A percentile compares a stretch with the other conserved stretches of the same genome.
These are phyloP conservation scores for Aureobasidium sp. DNA, from an alignment of 2,329 filamentous ascomycete species.

Conservation along the genomic window DNA sequence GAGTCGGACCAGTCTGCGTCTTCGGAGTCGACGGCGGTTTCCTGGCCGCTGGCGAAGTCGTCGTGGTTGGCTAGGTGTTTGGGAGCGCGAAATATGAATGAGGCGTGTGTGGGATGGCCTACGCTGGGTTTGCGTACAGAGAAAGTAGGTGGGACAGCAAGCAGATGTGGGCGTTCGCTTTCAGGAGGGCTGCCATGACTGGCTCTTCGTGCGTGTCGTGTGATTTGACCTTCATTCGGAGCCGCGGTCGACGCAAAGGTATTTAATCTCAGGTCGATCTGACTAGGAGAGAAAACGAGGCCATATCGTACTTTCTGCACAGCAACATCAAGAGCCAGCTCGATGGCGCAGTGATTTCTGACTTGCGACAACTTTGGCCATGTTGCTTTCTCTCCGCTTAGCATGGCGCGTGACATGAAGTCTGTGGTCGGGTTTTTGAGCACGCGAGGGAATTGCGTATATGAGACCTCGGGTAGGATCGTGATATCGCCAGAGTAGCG, in stretches of 20 bases:
- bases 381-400: slow-evolving; percentile 75
- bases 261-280: slow-evolving; percentile 49
- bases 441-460: slow-evolving; percentile 67
- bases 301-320: slow-evolving; percentile 62
- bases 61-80: neutral
- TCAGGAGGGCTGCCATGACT: slow-evolving; percentile 11
- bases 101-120: neutral
- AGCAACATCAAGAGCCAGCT: slow-evolving; percentile 72
- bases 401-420: slow-evolving; percentile 75
- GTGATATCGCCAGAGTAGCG: slow-evolving; percentile 94
- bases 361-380: slow-evolving; percentile 87
- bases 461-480: slow-evolving; percentile 73
- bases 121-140: slow-evolving; percentile 3
- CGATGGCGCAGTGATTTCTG: slow-evolving; percentile 79
- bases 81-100: neutral
- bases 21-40: slow-evolving; percentile 21
- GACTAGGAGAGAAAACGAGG: slow-evolving; percentile 62
- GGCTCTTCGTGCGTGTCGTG: slow-evolving; percentile 1
- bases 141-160: neutral
- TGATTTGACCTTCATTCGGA: neutral
- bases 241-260: slow-evolving; percentile 17
- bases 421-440: slow-evolving; percentile 77
- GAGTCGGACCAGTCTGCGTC: slow-evolving; percentile 29
- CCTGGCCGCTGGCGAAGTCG: slow-evolving; percentile 13
- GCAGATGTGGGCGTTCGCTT: neutral